Conservation (phyloP, 805 yeast genomes). For the Pichia kluyveri region DNA sequence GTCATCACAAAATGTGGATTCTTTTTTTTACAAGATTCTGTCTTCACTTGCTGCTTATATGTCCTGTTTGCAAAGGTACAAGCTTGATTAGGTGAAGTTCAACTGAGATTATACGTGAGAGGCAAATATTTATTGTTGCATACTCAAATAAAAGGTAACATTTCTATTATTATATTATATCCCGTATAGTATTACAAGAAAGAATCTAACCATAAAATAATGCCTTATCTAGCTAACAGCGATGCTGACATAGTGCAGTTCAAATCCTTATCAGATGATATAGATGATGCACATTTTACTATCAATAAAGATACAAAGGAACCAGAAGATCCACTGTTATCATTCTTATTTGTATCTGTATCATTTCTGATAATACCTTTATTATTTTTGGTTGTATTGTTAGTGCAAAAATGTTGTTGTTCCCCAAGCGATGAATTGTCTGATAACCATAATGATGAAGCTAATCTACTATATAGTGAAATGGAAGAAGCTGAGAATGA, state of each 20-base stretch:
- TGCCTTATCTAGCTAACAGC: neutral
- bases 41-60: too few relatives aligned
- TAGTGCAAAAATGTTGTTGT: constrained; percentile 4
- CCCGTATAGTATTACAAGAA: too few relatives aligned
- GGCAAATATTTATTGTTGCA: too few relatives aligned
- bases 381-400: neutral
- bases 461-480: constrained; percentile 3
- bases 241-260: neutral
- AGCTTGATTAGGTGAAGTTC: too few relatives aligned
- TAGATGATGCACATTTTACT: neutral
- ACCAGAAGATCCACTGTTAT: neutral
- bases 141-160: too few relatives aligned
- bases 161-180: too few relatives aligned
- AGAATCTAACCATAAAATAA: neutral
- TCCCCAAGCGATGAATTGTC: neutral
- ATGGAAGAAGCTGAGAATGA: constrained; percentile 46
- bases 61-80: too few relatives aligned
- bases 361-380: constrained; percentile 1
- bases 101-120: too few relatives aligned
- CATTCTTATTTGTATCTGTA: neutral
- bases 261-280: neutral
- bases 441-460: neutral
- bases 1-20: too few relatives aligned
- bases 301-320: neutral
- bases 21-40: too few relatives aligned